A percentile compares a stretch with the other conserved stretches of the same genome.
Evolutionary conservation across 2,329 filamentous ascomycete genomes (phyloP).

Genomic region (Calonectria ilicicola): DNA sequence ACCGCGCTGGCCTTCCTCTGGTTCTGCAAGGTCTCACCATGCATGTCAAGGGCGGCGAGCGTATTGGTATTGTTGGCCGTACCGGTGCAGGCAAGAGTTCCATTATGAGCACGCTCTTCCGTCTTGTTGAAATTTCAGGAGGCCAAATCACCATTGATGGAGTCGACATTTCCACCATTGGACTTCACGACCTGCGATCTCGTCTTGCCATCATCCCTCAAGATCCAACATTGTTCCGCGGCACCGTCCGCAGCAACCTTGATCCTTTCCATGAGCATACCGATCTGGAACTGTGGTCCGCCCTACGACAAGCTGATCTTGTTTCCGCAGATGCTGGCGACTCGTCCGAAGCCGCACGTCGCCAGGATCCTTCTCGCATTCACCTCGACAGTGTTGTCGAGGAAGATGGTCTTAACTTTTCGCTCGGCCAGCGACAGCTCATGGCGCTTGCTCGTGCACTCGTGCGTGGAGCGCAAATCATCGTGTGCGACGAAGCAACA

Average conservation of each 20-base stretch:
- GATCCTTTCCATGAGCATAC: constrained; percentile 85
- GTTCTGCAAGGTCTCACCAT: constrained; percentile 79
- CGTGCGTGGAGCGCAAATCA: constrained; percentile 88
- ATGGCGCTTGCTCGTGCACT: constrained; percentile 94
- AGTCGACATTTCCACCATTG: constrained; percentile 77
- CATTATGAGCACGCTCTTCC: constrained; percentile 86
- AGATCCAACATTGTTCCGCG: constrained; percentile 85
- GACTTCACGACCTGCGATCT: constrained; percentile 80
- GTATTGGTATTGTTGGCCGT: constrained; percentile 84
- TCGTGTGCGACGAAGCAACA: constrained; percentile 97
- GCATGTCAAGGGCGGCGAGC: constrained; percentile 80
- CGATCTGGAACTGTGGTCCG: constrained; percentile 82
- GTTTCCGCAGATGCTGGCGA: constrained; percentile 67
- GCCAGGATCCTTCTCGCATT: constrained; percentile 76
- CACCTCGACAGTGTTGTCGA: constrained; percentile 88
- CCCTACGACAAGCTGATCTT: constrained; percentile 81
- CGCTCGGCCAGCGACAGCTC: constrained; percentile 91
- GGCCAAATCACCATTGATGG: constrained; percentile 75
- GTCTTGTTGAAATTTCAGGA: constrained; percentile 74
- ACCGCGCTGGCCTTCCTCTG: constrained; percentile 77
- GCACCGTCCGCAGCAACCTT: constrained; percentile 82
- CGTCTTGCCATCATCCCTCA: constrained; percentile 87
- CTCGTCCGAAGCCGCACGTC: constrained; percentile 78
- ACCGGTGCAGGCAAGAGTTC: constrained; percentile 87
- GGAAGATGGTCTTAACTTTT: constrained; percentile 96